Percentiles rank a stretch among this genome's conserved stretches.
These are phyloP conservation scores for Pythium brassicae DNA, from an alignment of 352 stramenopile species.

Conservation along the genomic window DNA sequence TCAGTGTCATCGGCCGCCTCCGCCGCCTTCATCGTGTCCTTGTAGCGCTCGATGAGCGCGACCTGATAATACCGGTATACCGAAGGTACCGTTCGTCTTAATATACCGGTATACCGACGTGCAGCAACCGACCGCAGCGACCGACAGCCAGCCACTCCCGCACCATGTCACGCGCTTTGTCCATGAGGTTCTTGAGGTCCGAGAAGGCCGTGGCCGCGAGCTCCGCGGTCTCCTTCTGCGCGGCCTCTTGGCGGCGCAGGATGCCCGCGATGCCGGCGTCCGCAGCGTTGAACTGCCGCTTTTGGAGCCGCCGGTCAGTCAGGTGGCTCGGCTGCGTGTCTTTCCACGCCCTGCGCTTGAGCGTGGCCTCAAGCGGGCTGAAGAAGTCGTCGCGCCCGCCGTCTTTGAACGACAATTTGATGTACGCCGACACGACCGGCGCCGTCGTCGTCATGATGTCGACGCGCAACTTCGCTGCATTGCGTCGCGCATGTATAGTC, in stretches of 20 bases:
- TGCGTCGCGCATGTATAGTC: no score
- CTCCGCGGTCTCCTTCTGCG: constrained; percentile 77
- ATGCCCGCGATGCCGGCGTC: constrained; percentile 83
- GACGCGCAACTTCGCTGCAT: constrained; percentile 68
- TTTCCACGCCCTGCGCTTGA: constrained; percentile 69
- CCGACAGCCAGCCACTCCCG: neutral
- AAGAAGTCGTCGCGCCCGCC: constrained; percentile 83
- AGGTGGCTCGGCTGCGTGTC: constrained; percentile 76
- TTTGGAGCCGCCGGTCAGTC: constrained; percentile 65
- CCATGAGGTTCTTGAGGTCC: constrained; percentile 88
- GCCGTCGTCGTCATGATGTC: constrained; percentile 43
- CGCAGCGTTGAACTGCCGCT: constrained; percentile 71
- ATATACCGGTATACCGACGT: no score
- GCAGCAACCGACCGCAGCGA: no score
- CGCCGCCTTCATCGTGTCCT: constrained; percentile 67
- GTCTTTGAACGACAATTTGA: constrained; percentile 88
- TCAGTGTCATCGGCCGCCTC: constrained; percentile 18
- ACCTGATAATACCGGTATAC: constrained; percentile 15
- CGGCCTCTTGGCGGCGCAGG: constrained; percentile 69
- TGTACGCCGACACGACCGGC: constrained; percentile 45
- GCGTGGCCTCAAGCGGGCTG: constrained; percentile 58
- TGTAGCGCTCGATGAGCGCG: constrained; percentile 88
- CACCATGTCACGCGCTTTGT: constrained; percentile 89
- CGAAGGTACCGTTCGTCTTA: neutral
- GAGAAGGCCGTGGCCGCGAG: constrained; percentile 82